Conservation (phyloP, 2,329 filamentous ascomycete genomes). For the Arachnomyces sp. region DNA sequence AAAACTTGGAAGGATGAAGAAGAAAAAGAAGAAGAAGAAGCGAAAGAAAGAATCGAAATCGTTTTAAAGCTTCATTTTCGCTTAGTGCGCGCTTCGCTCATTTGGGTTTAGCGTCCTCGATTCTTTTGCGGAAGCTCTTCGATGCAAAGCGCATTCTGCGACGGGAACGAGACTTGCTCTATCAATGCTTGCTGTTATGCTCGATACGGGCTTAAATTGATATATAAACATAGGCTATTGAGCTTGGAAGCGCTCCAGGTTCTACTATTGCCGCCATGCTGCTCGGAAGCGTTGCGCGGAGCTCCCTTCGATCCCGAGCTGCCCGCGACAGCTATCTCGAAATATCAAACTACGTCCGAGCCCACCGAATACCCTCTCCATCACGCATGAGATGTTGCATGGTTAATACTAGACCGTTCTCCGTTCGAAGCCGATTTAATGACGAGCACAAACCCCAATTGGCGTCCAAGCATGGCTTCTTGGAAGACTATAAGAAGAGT, state of each 20-base stretch:
- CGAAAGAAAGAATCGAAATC: conserved; percentile 1
- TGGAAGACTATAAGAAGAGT: conserved; percentile 39
- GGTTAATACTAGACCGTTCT: conserved; percentile 2
- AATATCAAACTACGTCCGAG: conserved; percentile 29
- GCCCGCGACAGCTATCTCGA: conserved; percentile 27
- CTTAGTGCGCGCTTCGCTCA: too few species aligned
- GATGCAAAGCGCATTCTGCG: too few species aligned
- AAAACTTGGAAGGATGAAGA: conserved; percentile 99
- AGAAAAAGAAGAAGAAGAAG: conserved; percentile 24
- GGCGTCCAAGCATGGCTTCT: conserved; percentile 15
- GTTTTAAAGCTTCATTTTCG: too few species aligned
- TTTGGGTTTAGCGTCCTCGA: too few species aligned
- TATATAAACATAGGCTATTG: too few species aligned
- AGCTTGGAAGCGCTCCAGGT: not conserved
- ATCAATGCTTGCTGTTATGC: too few species aligned
- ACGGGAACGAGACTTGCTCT: too few species aligned
- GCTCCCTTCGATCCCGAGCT: conserved; percentile 19
- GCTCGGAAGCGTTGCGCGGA: conserved; percentile 17
- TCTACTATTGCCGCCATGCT: conserved; percentile 12
- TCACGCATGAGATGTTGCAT: conserved; percentile 4
- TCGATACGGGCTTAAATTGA: too few species aligned
- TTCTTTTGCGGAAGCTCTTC: too few species aligned
- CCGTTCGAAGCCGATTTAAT: conserved; percentile 8
- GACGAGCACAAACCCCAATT: conserved; percentile 7
- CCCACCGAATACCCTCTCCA: not conserved